phyloP scores from a whole-genome alignment of 257 asterid species.

The Solanum rostratum region DNA sequence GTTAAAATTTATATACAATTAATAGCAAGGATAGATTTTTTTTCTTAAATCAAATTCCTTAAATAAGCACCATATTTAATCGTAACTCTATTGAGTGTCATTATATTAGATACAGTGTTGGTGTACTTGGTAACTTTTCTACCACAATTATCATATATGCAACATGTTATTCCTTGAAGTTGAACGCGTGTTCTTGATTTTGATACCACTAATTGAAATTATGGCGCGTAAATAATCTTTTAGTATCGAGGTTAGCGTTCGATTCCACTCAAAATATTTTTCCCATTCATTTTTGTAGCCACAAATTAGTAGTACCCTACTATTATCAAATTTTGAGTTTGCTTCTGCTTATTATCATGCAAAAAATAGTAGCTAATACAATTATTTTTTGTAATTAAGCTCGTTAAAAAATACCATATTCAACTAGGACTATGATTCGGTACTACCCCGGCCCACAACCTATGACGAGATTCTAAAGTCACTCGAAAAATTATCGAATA shows the following conservation, averaged over 20 bases:
- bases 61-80: background rate
- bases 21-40: background rate
- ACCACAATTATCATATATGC: background rate
- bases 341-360: background rate
- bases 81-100: background rate
- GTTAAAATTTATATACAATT: background rate
- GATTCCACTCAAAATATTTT: background rate
- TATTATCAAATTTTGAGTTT: background rate
- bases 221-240: background rate
- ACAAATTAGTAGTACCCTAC: background rate
- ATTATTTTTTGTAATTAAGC: no score
- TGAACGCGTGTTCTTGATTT: background rate
- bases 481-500: no score
- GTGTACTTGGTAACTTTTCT: accelerated
- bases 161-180: background rate
- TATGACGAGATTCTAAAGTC: background rate
- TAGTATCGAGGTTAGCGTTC: background rate
- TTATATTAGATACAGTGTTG: background rate
- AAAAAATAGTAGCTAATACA: background rate
- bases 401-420: no score
- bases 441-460: background rate
- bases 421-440: no score
- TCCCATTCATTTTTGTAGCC: background rate
- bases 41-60: background rate
- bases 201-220: background rate